Base-by-base conservation (phyloP, 345 rosid species). In the Camelina neglecta region DNA sequence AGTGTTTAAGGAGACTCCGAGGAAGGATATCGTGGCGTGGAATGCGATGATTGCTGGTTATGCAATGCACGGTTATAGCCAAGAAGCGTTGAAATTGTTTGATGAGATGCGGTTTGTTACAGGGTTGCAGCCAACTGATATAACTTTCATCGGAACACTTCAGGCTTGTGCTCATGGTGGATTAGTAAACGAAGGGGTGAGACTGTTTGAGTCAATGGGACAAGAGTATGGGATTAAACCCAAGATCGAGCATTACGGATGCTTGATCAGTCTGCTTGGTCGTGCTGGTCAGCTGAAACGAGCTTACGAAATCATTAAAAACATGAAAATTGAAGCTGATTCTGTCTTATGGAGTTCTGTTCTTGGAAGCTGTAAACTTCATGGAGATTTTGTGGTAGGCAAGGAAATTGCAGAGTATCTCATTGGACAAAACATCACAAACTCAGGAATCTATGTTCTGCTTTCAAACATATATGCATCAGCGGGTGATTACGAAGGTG, bases 161-260 rank as follows among this genome's bases (percentile, higher is more conserved):
- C 86, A 80, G 24, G 93, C 93, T 65, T 90, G 98, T 73, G 82
- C 82, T 81, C 91, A 90, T 78, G 89, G 86, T 38, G 96, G 98
- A 35, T 72, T 90, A 57, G 86, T 93, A 8, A 49, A 83, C 12
- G 86, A 87, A 76, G 98, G 98, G 44, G 53, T 85, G 62, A 45
- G 73, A 16, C 67, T 85, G 41, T 90, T 90, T 63, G 77, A 76
- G 67, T 78, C 82, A 7, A 93, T 90, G 93, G 72, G 67, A 69
- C 76, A 82, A 8, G 80, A 63, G 35, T 85, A 74, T 50, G 85
- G 85, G 59, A 73, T 90, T 69, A 84, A 81, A 67, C 95, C 91
- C 0, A 90, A 86, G 83, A 84, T 90, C 2, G 96, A 90, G 72
- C 98, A 93, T 74, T 90, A 90, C 12, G 96, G 98, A 61, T 90